Evolutionary conservation across 371 early-diverging fungal genomes (phyloP), one percentile per base, ranked within the genome.

Genomic region (Rozella allomycis): DNA sequence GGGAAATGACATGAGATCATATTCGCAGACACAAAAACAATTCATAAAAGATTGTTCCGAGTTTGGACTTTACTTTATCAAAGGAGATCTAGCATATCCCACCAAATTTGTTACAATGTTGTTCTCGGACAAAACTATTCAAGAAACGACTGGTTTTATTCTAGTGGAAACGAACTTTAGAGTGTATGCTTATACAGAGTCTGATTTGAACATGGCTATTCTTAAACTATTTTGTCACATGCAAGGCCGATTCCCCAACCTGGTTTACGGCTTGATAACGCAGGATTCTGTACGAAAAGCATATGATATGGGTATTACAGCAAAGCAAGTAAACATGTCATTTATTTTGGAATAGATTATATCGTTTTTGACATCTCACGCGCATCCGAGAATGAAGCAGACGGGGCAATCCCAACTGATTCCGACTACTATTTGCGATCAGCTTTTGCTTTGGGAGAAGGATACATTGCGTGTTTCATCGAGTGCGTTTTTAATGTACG

Each of bases 201-300:
- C 91, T 16, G 78, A 80, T n/a, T 58, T 96, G 22, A 90, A 98
- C 44, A 90, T 91, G 28, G 78, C 90, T n/a, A 85, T 97, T 9
- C 50, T 97, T 14, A 75, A 76, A 32, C 50, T 97, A 34, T 98
- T 98, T 60, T 72, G 79, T 6, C 60, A 72, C 20, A 48, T 90
- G 16, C 67, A 74, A 39, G 60, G 70, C 12, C 72, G 84, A 14
- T 91, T 97, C 45, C 67, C 78, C 21, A 96, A 96, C 55, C 74
- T 98, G 75, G 82, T 96, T 0, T 70, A 80, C 12, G 94, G 86
- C 0, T 60, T 67, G 1, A 65, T 98, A 19, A 87, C 85, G 1
- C 70, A 97, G 30, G 90, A 93, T 30, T 80, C 83, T 39, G 69
- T 97, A 23, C 55, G 78, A 12, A 65, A 69, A 22, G 97, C 99